Evolutionary conservation across 225 moss, liverwort and hornwort species (phyloP).

Genomic region (Rhytidiadelphus loreus): DNA sequence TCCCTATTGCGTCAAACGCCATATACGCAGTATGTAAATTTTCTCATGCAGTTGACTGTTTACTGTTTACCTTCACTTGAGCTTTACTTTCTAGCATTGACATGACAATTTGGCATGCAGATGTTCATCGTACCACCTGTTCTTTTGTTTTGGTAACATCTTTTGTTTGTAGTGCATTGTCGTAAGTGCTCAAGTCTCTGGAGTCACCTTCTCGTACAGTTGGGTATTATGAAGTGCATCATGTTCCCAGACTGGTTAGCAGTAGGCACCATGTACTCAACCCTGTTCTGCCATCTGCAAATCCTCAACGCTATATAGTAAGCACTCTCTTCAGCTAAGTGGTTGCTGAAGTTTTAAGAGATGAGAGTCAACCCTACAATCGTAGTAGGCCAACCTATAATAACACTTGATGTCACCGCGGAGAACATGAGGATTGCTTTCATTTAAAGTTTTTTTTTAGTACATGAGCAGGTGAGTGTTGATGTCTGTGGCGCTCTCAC

Average conservation of each 20-base stretch:
- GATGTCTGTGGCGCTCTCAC: background rate
- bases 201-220: background rate
- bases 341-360: background rate
- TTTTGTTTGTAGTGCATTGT: background rate
- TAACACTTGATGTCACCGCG: background rate
- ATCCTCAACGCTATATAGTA: no score
- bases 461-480: background rate
- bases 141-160: no score
- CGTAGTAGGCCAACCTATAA: background rate
- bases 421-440: background rate
- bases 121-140: background rate
- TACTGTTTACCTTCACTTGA: background rate
- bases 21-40: background rate
- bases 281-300: background rate
- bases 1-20: background rate
- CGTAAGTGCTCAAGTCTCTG: background rate
- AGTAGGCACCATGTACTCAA: background rate
- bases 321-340: no score
- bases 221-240: background rate
- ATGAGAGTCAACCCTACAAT: background rate
- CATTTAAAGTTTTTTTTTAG: background rate
- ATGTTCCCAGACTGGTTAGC: background rate
- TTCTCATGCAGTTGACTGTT: background rate
- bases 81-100: background rate
- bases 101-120: background rate